Conservation (phyloP, 768 basidiomycete species). For the Kwoniella shandongensis region DNA sequence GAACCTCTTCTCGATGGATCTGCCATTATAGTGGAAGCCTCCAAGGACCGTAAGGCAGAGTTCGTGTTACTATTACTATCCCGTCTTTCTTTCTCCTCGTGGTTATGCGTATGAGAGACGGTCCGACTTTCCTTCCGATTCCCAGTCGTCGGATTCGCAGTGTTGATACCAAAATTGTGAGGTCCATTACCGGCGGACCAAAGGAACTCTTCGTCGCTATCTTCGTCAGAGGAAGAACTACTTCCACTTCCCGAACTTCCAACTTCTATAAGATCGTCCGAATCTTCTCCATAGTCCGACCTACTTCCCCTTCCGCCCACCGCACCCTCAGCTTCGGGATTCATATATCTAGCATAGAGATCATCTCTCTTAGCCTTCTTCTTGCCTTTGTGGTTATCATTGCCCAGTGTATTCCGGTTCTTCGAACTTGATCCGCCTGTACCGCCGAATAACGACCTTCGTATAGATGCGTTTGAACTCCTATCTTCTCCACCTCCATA, state of each 20-base stretch:
- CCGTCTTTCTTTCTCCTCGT: conserved; percentile 1
- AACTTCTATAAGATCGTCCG: no score
- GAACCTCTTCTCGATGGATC: conserved; percentile 14
- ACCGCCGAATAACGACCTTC: not conserved
- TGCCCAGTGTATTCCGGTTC: not conserved
- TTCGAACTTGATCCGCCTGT: no score
- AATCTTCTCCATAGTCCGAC: no score
- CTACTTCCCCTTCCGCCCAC: no score
- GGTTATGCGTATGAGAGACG: not conserved
- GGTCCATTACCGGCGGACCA: no score
- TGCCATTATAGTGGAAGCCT: not conserved
- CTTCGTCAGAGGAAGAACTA: no score
- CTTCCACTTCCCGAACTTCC: no score
- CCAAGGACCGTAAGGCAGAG: not conserved
- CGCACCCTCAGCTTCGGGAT: no score
- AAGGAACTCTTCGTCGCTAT: no score
- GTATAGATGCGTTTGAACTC: conserved; percentile 3
- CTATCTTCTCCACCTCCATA: not conserved
- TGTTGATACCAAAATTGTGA: not conserved
- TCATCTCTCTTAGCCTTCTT: conserved; percentile 6
- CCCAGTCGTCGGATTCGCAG: not conserved
- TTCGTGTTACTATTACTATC: conserved; percentile 6
- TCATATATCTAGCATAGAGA: conserved; percentile 1
- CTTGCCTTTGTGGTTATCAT: not conserved
- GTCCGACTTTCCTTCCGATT: no score